These are phyloP conservation scores for Chaetomium sp. DNA, from an alignment of 2,329 filamentous ascomycete species.

Conservation along the genomic window DNA sequence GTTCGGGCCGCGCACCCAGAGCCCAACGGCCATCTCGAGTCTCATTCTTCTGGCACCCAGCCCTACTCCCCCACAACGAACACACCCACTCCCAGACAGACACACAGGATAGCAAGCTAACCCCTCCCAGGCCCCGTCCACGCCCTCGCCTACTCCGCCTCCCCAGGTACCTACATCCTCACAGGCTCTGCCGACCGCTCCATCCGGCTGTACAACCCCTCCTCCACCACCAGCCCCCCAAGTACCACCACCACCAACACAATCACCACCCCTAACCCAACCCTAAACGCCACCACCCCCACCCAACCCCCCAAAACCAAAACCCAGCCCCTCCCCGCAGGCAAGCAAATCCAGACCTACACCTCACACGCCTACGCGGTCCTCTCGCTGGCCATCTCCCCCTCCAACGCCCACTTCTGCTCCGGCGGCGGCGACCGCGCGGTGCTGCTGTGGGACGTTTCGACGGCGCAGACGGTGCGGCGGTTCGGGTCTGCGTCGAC, in stretches of 20 bases:
- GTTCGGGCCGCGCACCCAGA: not conserved
- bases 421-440: conserved; percentile 87
- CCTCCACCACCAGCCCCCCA: conserved; percentile 30
- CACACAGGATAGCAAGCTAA: conserved; percentile 5
- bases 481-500: conserved; percentile 69
- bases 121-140: conserved; percentile 64
- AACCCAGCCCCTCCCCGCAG: conserved; percentile 44
- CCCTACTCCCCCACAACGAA: not conserved
- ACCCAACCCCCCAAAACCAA: conserved; percentile 34
- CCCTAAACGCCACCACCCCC: conserved; percentile 36
- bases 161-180: conserved; percentile 75
- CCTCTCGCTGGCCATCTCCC: conserved; percentile 72
- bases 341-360: conserved; percentile 81
- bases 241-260: conserved; percentile 33
- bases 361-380: conserved; percentile 90
- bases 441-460: conserved; percentile 94
- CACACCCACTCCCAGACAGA: not conserved
- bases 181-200: conserved; percentile 83
- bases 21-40: not conserved
- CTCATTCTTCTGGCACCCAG: not conserved
- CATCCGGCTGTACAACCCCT: conserved; percentile 83
- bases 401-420: conserved; percentile 81
- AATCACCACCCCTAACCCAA: conserved; percentile 25
- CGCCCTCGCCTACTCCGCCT: conserved; percentile 71
- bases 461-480: conserved; percentile 73